Evolutionary conservation across 176 grass and related monocot species (phyloP), one percentile per base, ranked within the genome.

Genomic region (Oryza coarctata): DNA sequence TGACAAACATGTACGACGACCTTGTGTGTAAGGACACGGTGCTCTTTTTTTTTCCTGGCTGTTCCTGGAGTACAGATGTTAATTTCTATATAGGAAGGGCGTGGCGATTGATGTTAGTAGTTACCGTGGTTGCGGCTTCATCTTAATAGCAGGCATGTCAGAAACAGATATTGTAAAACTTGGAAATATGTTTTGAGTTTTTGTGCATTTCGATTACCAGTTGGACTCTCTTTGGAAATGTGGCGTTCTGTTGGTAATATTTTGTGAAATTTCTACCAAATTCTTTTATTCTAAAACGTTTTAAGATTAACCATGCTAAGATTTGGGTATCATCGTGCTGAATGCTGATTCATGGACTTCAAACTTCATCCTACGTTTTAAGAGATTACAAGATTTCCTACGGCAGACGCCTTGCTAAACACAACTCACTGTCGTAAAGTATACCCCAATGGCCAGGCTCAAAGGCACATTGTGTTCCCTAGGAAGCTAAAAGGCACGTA

Each of bases 1-100:
- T 82, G 58, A 73, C 83, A 66, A 60, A 77, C 66, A 15, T 78
- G 78, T 82, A 32, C 22, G 52, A 75, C 43, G 71, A 43, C 14
- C 40, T 71, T 65, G 26, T 85, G 10, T 28, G 31, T 89, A 81
- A 81, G 25, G 72, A 68, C 79, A 38, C 32, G 4, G 32, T 33
- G 18, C 39, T 26, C 12, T 52, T 20, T 18, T 52, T 52, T 20
- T n/a, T 45, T 27, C 9, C n/a, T 20, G 23, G 27, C 33, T n/a
- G 9, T 74, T 35, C 15, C 17, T 63, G 49, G 32, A 68, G 33
- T n/a, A 12, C 71, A 63, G 63, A 17, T 80, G 17, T 74, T 80
- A 50, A 55, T 76, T 61, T 55, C 6, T 74, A 14, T 22, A 64
- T 35, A 72, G 28, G 43, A 28, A 67, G 11, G 14, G 35, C 0